Evolutionary conservation across 345 rosid genomes (phyloP), one percentile per base, ranked within the genome.

Genomic region (Populus nigra): DNA sequence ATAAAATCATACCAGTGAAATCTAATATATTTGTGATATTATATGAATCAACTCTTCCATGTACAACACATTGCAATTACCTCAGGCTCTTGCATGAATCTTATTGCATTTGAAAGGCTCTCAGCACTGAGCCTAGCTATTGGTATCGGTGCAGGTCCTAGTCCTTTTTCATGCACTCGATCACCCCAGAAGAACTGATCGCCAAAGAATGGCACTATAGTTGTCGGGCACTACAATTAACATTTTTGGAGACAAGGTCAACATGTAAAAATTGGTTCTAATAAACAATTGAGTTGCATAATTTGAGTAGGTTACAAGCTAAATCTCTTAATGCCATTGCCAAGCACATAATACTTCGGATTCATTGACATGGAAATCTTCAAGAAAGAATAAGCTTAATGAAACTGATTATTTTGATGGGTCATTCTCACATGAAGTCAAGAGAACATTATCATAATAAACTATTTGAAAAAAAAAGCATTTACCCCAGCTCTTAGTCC

Each of bases 131-230:
- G 96, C 88, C 90, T 83, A 43, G 90, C 85, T 75, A 96, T 89
- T 20, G 97, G 97, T 79, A 96, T 92, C 3, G 99, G 96, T 50
- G 83, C 78, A 70, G 98, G 99, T 49, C 99, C 99, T 20, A 93
- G 88, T 67, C 90, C 96, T 84, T 82, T 85, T 80, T 88, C 79
- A 77, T 83, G 87, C 61, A 96, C 75, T 83, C 92, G 88, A 53
- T 96, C 97, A 16, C 94, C 98, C 99, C 99, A 96, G 84, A 96
- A 96, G 88, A 96, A 93, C 79, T 96, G 99, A 83, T 96, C 99
- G 76, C 99, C 99, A 71, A 96, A 93, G 88, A 96, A 96, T 1
- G 99, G 99, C 36, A 96, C 96, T 25, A 96, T 87, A 35, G 97
- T 93, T 38, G 98, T 96, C 47, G 99, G 99, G 82, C 99, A 92